Percentiles rank a stretch among this genome's conserved stretches.
These are phyloP conservation scores for Miamiensis avidus DNA, from an alignment of 169 alveolate genomes.

Conservation along the genomic window DNA sequence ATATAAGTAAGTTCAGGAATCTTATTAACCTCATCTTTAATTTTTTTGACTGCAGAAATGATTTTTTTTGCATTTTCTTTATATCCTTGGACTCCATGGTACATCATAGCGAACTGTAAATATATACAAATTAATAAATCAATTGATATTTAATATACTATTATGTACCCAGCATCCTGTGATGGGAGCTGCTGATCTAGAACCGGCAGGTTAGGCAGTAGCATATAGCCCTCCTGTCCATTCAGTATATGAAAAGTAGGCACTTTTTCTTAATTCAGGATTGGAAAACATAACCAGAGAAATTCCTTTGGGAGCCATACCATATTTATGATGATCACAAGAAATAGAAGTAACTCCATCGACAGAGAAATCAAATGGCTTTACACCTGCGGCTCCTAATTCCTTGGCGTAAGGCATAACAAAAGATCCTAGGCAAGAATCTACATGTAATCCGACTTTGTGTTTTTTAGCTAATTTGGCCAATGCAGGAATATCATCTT, in stretches of 20 bases:
- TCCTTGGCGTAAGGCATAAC: constrained; percentile 65
- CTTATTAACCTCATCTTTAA: not conserved
- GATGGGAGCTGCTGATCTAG: constrained; percentile 63
- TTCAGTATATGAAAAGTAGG: constrained; percentile 57
- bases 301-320: constrained; percentile 88
- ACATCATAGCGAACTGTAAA: constrained; percentile 47
- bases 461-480: constrained; percentile 62
- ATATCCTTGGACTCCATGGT: constrained; percentile 52
- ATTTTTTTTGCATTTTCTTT: constrained; percentile 44
- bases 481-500: constrained; percentile 68
- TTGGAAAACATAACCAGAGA: constrained; percentile 74
- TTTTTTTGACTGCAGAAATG: constrained; percentile 23
- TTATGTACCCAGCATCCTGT: constrained; percentile 53
- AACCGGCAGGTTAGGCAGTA: constrained; percentile 74
- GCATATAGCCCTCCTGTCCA: constrained; percentile 88
- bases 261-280: constrained; percentile 63
- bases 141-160: too few relatives aligned
- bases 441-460: constrained; percentile 79
- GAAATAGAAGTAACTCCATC: constrained; percentile 88
- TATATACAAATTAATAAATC: too few relatives aligned
- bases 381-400: constrained; percentile 44
- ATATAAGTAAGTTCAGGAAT: not conserved
- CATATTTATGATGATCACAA: constrained; percentile 87
- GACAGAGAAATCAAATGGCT: constrained; percentile 77
- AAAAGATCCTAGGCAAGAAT: constrained; percentile 87